These are phyloP conservation scores for Periconia digitata DNA, from an alignment of 2,329 filamentous ascomycete species.

Conservation along the genomic window DNA sequence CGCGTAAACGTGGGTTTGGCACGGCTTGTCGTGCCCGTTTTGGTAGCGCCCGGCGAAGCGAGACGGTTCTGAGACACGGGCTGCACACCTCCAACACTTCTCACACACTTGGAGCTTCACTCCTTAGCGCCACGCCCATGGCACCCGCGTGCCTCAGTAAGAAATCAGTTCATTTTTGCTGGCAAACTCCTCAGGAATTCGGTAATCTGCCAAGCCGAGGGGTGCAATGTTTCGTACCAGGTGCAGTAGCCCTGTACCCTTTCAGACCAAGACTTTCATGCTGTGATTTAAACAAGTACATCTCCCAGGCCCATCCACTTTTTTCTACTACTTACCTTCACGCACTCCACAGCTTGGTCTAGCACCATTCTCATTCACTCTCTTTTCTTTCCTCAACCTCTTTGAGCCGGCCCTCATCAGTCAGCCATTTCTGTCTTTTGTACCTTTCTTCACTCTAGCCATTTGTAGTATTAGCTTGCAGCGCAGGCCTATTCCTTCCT, in stretches of 20 bases:
- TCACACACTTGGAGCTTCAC: conserved; percentile 38
- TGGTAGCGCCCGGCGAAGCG: conserved; percentile 31
- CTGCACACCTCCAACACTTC: conserved; percentile 36
- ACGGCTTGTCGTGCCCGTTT: conserved; percentile 27
- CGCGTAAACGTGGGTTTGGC: conserved; percentile 17
- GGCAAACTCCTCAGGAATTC: conserved; percentile 24
- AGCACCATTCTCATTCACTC: conserved; percentile 36
- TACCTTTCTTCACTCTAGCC: conserved; percentile 17
- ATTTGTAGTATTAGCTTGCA: conserved; percentile 35
- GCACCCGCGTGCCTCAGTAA: conserved; percentile 22
- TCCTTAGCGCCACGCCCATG: conserved; percentile 18
- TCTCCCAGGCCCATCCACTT: conserved; percentile 29
- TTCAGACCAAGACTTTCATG: conserved; percentile 41
- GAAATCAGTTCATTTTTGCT: conserved; percentile 37
- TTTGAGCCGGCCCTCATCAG: conserved; percentile 46
- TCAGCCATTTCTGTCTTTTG: conserved; percentile 35
- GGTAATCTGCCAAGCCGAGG: conserved; percentile 34
- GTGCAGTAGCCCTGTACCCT: conserved; percentile 24
- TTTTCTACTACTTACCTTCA: conserved; percentile 27
- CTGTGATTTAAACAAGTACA: conserved; percentile 40
- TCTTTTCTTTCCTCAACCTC: conserved; percentile 33
- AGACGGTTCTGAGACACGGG: conserved; percentile 41
- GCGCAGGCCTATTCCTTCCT: conserved; percentile 39
- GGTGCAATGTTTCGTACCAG: conserved; percentile 42
- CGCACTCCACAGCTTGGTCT: conserved; percentile 37